Evolutionary conservation across 2,329 filamentous ascomycete genomes (phyloP).

Genomic region (Botryotinia narcissicola): DNA sequence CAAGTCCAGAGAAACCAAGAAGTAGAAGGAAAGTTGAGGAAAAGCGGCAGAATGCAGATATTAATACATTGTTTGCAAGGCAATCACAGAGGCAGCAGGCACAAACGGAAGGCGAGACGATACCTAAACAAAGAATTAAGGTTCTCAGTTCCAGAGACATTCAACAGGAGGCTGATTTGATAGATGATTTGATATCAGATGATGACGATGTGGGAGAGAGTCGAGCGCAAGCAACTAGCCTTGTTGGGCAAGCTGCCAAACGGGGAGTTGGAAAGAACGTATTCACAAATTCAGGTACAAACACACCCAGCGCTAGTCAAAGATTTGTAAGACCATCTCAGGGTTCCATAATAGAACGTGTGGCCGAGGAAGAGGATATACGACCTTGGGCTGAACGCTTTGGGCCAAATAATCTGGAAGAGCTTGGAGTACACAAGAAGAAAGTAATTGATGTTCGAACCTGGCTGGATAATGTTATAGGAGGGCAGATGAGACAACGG

Average conservation of each 20-base stretch:
- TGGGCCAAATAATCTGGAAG: conserved; percentile 69
- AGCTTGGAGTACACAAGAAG: conserved; percentile 90
- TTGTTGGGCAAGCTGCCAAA: conserved; percentile 55
- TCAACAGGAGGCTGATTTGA: conserved; percentile 48
- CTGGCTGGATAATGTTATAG: conserved; percentile 77
- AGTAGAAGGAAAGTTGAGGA: conserved; percentile 46
- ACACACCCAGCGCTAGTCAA: conserved; percentile 44
- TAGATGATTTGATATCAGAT: conserved; percentile 50
- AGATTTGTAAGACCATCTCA: conserved; percentile 50
- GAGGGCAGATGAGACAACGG: conserved; percentile 64
- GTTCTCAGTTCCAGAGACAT: conserved; percentile 45
- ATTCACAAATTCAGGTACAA: conserved; percentile 30
- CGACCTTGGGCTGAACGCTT: conserved; percentile 89
- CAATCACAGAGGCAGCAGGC: conserved; percentile 51
- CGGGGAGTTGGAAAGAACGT: conserved; percentile 48
- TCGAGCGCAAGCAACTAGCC: conserved; percentile 51
- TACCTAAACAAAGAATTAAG: conserved; percentile 38
- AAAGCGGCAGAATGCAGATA: conserved; percentile 54
- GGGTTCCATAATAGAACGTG: conserved; percentile 23
- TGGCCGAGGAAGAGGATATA: conserved; percentile 49
- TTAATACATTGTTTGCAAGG: conserved; percentile 59
- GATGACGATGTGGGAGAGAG: conserved; percentile 54
- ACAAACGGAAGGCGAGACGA: conserved; percentile 27
- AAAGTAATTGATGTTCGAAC: conserved; percentile 83
- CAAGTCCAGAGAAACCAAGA: conserved; percentile 47